Percentiles rank a stretch among this genome's conserved stretches.
These are phyloP conservation scores for Trametes versicolor DNA, from an alignment of 1,284 basidiomycete species.

Conservation along the genomic window DNA sequence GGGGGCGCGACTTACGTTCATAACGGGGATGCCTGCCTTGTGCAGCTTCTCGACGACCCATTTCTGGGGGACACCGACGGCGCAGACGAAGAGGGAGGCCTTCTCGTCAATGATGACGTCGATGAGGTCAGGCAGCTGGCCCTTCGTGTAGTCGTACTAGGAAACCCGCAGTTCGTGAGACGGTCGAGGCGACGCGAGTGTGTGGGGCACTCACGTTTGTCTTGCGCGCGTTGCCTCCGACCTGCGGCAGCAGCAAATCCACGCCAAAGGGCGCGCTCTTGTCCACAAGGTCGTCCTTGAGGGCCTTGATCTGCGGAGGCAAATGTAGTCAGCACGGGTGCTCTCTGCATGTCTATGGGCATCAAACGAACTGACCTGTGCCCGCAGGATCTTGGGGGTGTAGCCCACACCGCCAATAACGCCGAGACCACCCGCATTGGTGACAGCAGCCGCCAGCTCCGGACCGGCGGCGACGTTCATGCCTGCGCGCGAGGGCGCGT, in stretches of 20 bases:
- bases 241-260: slow-evolving; percentile 85
- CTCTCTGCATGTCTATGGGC: background rate
- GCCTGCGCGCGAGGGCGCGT: slow-evolving; percentile 47
- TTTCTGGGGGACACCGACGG: slow-evolving; percentile 85
- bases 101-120: slow-evolving; percentile 91
- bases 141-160: slow-evolving; percentile 84
- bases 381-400: slow-evolving; percentile 77
- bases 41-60: slow-evolving; percentile 83
- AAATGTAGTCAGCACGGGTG: background rate
- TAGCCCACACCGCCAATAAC: slow-evolving; percentile 89
- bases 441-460: slow-evolving; percentile 87
- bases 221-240: slow-evolving; percentile 84
- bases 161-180: background rate
- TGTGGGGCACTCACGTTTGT: slow-evolving; percentile 71
- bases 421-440: slow-evolving; percentile 88
- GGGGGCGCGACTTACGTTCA: slow-evolving; percentile 68
- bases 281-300: slow-evolving; percentile 77
- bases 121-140: slow-evolving; percentile 81
- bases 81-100: slow-evolving; percentile 85
- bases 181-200: background rate
- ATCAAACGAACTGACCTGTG: slow-evolving; percentile 59
- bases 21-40: slow-evolving; percentile 81
- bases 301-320: slow-evolving; percentile 66
- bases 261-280: slow-evolving; percentile 87
- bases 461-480: slow-evolving; percentile 93